Percentiles rank a stretch among this genome's conserved stretches.
These are phyloP conservation scores for Oehlia diaphana DNA, from an alignment of 192 early-diverging fungal genomes.

Conservation along the genomic window DNA sequence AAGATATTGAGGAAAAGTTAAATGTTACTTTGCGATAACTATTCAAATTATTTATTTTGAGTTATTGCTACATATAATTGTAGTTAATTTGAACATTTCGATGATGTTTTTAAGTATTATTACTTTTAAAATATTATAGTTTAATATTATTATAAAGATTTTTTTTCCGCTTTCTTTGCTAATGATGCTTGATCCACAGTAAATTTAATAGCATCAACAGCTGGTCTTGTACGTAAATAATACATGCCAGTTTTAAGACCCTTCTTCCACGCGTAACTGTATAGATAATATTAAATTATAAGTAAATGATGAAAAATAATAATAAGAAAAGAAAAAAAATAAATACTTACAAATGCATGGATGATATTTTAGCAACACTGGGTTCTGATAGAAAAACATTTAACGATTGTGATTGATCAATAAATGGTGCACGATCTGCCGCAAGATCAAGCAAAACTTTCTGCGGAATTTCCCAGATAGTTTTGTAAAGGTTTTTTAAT, in stretches of 20 bases:
- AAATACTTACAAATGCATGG: conserved; percentile 93
- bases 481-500: conserved; percentile 90
- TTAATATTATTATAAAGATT: too few species aligned
- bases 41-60: neutral
- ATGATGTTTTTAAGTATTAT: too few species aligned
- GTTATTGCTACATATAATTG: too few species aligned
- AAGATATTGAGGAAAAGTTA: conserved; percentile 61
- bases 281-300: too few species aligned
- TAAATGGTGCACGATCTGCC: conserved; percentile 91
- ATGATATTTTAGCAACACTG: conserved; percentile 87
- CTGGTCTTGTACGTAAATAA: conserved; percentile 89
- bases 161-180: conserved; percentile 41
- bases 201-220: conserved; percentile 96
- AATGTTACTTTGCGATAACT: conserved; percentile 76
- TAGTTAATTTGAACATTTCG: too few species aligned
- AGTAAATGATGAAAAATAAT: too few species aligned
- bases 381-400: conserved; percentile 94
- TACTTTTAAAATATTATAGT: too few species aligned
- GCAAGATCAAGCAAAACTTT: conserved; percentile 92
- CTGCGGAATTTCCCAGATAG: conserved; percentile 93
- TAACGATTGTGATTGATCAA: conserved; percentile 94
- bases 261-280: conserved; percentile 69
- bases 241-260: conserved; percentile 99
- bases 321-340: too few species aligned
- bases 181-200: conserved; percentile 83